phyloP scores from a whole-genome alignment of 192 early-diverging fungal species.

The Chytriomyces sp. region DNA sequence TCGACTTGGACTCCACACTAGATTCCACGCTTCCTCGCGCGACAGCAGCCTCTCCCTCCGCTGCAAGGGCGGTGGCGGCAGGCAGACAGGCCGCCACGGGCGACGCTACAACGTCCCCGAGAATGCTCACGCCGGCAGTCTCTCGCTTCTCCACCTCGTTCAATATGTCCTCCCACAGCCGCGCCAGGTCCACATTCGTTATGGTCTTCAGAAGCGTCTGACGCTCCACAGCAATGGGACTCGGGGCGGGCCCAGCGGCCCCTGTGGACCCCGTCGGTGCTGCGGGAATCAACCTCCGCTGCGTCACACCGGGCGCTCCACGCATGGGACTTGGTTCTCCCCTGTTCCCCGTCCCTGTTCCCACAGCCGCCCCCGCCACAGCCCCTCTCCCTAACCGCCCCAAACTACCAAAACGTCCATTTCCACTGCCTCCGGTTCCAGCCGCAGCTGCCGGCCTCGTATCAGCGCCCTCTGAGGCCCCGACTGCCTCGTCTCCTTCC shows the following conservation, averaged over 20 bases:
- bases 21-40: background rate
- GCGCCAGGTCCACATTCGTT: constrained; percentile 15
- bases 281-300: constrained; percentile 5
- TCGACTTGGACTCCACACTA: background rate
- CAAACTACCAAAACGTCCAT: background rate
- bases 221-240: constrained; percentile 5
- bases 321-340: constrained; percentile 2
- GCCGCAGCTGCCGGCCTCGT: background rate
- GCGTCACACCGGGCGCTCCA: background rate
- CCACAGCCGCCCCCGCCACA: background rate
- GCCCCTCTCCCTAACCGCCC: background rate
- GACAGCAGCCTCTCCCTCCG: background rate
- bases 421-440: background rate
- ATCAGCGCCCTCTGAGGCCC: background rate
- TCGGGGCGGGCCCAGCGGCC: background rate
- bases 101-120: background rate
- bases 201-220: constrained; percentile 8
- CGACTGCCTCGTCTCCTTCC: background rate
- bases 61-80: background rate
- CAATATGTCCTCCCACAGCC: constrained; percentile 27
- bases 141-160: constrained; percentile 23
- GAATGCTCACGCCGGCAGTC: background rate
- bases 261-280: background rate
- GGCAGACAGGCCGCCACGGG: background rate
- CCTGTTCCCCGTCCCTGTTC: background rate